Percentiles rank a stretch among this genome's conserved stretches.
Conservation (phyloP, 1,139 yeast species). For the Arxiozyma slooffiae region DNA sequence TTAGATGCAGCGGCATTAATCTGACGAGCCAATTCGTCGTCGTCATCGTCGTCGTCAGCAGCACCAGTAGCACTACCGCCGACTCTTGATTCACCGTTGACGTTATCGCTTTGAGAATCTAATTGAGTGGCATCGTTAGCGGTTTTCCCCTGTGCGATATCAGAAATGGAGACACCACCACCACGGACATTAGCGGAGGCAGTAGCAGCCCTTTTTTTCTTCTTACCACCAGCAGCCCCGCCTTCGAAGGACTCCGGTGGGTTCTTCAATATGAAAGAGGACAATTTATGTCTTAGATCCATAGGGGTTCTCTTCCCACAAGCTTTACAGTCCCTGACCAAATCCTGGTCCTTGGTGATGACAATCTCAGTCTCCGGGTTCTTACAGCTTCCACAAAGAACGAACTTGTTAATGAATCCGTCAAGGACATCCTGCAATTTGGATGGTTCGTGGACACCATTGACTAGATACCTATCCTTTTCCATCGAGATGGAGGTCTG, state of each 20-base stretch:
- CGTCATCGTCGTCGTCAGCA: constrained; percentile 45
- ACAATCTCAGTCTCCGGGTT: constrained; percentile 95
- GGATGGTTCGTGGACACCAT: constrained; percentile 87
- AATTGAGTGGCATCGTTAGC: constrained; percentile 20
- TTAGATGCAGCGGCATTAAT: constrained; percentile 80
- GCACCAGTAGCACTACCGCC: constrained; percentile 30
- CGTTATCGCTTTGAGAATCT: constrained; percentile 29
- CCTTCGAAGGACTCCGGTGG: constrained; percentile 60
- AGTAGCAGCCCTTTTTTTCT: constrained; percentile 71
- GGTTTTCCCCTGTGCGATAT: constrained; percentile 55
- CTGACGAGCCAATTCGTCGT: constrained; percentile 68
- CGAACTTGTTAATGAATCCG: constrained; percentile 87
- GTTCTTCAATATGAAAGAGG: constrained; percentile 80
- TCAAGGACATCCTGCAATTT: constrained; percentile 91
- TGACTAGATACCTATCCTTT: constrained; percentile 80
- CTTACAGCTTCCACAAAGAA: constrained; percentile 87
- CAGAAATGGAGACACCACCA: constrained; percentile 73
- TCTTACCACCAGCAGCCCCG: constrained; percentile 44
- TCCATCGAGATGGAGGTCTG: constrained; percentile 75
- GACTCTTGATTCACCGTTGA: too few relatives aligned
- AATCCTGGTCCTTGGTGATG: constrained; percentile 63
- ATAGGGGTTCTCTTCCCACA: constrained; percentile 86
- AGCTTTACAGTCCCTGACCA: constrained; percentile 94
- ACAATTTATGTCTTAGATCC: constrained; percentile 80
- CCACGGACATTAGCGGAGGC: constrained; percentile 88